A percentile compares a stretch with the other conserved stretches of the same genome.
These are phyloP conservation scores for Guadua angustifolia DNA, from an alignment of 176 grass and related monocot species.

Conservation along the genomic window DNA sequence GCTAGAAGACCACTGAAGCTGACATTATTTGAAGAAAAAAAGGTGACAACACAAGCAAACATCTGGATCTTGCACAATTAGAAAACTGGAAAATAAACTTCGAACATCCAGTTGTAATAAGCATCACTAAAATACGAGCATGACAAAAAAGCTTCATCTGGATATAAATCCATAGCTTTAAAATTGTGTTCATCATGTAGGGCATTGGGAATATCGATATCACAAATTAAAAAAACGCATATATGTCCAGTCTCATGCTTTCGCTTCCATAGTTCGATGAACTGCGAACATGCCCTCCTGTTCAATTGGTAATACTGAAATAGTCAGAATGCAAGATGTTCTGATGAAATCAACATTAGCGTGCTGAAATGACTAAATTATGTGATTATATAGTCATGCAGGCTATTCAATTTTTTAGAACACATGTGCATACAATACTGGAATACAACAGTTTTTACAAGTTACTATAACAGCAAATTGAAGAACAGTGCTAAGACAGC, in stretches of 20 bases:
- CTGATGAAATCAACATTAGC: neutral
- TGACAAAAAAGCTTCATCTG: no score
- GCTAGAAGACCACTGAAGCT: neutral
- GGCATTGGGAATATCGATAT: no score
- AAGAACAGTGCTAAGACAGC: slow-evolving; percentile 8
- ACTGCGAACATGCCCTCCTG: slow-evolving; percentile 83
- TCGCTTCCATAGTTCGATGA: slow-evolving; percentile 91
- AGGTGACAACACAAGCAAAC: no score
- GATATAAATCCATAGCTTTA: no score
- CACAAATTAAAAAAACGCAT: no score
- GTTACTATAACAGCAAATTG: slow-evolving; percentile 12
- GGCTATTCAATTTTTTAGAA: neutral
- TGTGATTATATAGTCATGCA: neutral
- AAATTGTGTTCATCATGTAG: no score
- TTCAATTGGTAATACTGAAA: slow-evolving; percentile 43
- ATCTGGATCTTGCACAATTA: no score
- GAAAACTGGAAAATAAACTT: no score
- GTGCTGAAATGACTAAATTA: slow-evolving; percentile 15
- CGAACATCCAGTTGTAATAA: no score
- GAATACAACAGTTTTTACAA: neutral
- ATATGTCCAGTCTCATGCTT: slow-evolving; percentile 99
- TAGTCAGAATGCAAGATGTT: slow-evolving; percentile 30
- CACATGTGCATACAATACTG: neutral
- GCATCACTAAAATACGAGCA: no score
- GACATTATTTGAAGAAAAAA: neutral